Evolutionary conservation across 2,329 filamentous ascomycete genomes (phyloP), one percentile per base, ranked within the genome.

Genomic region (Cordyceps pruinosa): DNA sequence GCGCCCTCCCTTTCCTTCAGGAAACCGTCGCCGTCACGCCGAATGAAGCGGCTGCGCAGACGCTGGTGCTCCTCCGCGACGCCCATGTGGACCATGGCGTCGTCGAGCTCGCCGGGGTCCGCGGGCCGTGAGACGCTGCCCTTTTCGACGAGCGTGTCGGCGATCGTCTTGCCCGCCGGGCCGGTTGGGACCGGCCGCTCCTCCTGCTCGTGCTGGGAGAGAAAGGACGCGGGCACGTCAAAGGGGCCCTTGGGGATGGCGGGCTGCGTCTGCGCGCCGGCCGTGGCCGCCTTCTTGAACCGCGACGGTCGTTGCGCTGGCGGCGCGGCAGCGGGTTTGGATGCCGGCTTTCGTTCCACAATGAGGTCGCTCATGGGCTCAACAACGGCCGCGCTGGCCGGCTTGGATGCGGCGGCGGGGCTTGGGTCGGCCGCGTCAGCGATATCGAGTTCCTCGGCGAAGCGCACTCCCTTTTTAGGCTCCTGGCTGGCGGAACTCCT

Each of bases 1-100:
- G 82, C 81, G 53, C 82, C 78, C 59, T 90, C 85, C 59, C 88
- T 83, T 63, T 90, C 83, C 58, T 83, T 81, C 64, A 88, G 74
- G 69, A 96, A 96, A 3, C 91, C 91, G 3, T 37, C 44, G 52
- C 91, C 91, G 64, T 94, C 84, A 64, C 85, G 82, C 63, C 90
- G 84, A 55, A 97, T 91, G 72, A 95, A 86, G 65, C 82, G 83
- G 68, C 92, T 96, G 21, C 93, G 87, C 70, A 89, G 78, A 45
- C 83, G 85, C 69, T 96, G 88, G 70, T 96, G 96, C 67, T 95
- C 89, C 37, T 84, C 82, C 8, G 89, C 86, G 15, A 96, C 85
- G 69, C 96, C 88, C 61, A 89, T 85, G 54, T 88, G 81, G 51
- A 93, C 77, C 30, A 92, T 75, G n/a, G 65, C 62, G 21, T 84